Percentiles rank a stretch among this genome's conserved stretches.
Conservation (phyloP, 2,329 filamentous ascomycete genomes). For the Paecilomyces sp. region DNA sequence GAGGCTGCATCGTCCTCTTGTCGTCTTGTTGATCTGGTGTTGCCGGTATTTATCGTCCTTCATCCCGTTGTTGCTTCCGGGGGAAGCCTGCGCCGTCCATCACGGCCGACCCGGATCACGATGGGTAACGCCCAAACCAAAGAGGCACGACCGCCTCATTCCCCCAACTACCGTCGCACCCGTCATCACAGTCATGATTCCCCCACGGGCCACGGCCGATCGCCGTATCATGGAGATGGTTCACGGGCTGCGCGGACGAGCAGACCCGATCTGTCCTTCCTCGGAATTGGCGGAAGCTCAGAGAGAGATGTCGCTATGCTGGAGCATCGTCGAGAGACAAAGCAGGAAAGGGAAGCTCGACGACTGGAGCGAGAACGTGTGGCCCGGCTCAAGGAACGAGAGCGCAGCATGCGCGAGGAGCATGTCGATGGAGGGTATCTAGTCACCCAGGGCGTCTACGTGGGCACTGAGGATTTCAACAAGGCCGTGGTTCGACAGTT, state of each 20-base stretch:
- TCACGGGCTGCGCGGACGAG: slow-evolving; percentile 46
- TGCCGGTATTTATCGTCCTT: not conserved
- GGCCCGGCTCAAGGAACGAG: slow-evolving; percentile 71
- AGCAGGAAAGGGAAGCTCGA: slow-evolving; percentile 81
- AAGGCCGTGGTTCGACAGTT: slow-evolving; percentile 82
- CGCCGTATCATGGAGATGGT: slow-evolving; percentile 29
- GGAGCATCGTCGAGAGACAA: slow-evolving; percentile 71
- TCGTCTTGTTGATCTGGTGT: slow-evolving; percentile 1
- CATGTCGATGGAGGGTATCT: slow-evolving; percentile 90
- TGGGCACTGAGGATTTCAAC: slow-evolving; percentile 85
- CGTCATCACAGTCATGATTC: slow-evolving; percentile 19
- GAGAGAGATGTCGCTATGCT: slow-evolving; percentile 45
- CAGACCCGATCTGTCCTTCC: slow-evolving; percentile 53
- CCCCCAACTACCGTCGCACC: slow-evolving; percentile 19
- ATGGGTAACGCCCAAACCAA: slow-evolving; percentile 44
- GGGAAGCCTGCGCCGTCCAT: not conserved
- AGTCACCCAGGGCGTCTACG: slow-evolving; percentile 91
- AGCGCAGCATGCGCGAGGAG: slow-evolving; percentile 84
- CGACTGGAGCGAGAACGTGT: slow-evolving; percentile 74
- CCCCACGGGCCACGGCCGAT: slow-evolving; percentile 19
- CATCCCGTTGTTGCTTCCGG: not conserved
- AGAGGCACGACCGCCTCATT: slow-evolving; percentile 30
- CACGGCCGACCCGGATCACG: not conserved
- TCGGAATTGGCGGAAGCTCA: slow-evolving; percentile 45
- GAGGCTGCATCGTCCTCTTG: not conserved